phyloP scores from a whole-genome alignment of 129 eudicot genomes.

The Flaveria trinervia region DNA sequence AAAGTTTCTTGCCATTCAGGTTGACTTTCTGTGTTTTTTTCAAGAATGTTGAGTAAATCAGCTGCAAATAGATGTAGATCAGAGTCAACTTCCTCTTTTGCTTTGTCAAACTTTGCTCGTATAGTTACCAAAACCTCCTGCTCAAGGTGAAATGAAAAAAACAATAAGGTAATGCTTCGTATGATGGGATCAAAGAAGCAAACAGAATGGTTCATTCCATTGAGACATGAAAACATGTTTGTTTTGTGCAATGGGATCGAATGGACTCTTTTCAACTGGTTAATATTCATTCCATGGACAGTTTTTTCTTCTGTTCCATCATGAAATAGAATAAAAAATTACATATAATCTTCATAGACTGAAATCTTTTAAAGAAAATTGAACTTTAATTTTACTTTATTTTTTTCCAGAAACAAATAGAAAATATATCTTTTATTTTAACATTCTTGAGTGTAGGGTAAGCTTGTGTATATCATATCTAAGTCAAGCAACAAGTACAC shows the following conservation, averaged over 20 bases:
- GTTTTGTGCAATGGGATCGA: constrained; percentile 8
- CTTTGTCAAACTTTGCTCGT: constrained; percentile 84
- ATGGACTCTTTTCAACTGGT: background rate
- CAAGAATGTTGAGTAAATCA: constrained; percentile 79
- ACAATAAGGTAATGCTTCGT: constrained; percentile 7
- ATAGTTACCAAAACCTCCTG: constrained; percentile 90
- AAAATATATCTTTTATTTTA: background rate
- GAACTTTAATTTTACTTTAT: background rate
- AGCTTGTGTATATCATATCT: too few relatives aligned
- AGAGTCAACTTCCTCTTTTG: constrained; percentile 97
- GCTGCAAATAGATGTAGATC: constrained; percentile 92
- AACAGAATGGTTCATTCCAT: background rate
- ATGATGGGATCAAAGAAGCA: background rate
- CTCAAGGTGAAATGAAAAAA: constrained; percentile 16
- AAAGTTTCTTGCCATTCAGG: constrained; percentile 97
- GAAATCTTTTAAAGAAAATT: background rate
- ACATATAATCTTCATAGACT: background rate
- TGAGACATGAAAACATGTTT: background rate
- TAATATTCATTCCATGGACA: constrained; percentile 1
- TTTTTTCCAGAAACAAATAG: background rate
- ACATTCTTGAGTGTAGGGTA: too few relatives aligned
- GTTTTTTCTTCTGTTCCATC: background rate
- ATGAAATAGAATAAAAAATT: background rate
- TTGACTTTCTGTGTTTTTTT: constrained; percentile 77
- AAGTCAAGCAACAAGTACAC: too few relatives aligned